Conservation (phyloP, 139 green algal species). For the Astrephomene gubernaculifera region DNA sequence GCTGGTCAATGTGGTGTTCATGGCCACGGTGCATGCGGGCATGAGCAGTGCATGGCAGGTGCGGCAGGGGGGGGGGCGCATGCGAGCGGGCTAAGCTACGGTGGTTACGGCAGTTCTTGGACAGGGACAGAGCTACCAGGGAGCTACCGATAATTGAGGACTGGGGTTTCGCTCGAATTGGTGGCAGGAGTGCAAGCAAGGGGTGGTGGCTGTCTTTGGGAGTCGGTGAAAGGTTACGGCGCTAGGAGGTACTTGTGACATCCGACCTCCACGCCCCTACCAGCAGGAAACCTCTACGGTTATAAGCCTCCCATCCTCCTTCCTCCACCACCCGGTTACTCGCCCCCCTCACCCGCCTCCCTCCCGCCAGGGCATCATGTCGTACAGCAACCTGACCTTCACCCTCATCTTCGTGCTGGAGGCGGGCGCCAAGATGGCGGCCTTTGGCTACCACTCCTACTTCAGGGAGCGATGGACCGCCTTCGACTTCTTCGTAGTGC, state of each 20-base stretch:
- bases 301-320: background rate
- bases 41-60: conserved; percentile 38
- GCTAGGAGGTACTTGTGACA: no score
- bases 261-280: no score
- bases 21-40: conserved; percentile 49
- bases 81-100: no score
- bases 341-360: no score
- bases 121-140: no score
- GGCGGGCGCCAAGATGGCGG: conserved; percentile 66
- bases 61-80: no score
- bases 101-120: no score
- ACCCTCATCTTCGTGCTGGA: conserved; percentile 75
- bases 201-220: no score
- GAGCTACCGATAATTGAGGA: no score
- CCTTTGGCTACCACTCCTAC: conserved; percentile 35
- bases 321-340: background rate
- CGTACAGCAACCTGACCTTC: conserved; percentile 66
- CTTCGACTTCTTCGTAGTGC: conserved; percentile 80
- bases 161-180: no score
- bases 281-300: background rate
- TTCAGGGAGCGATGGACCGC: conserved; percentile 56
- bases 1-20: conserved; percentile 45
- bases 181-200: no score
- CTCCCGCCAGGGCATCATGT: conserved; percentile 16
- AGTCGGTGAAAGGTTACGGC: no score